A percentile compares a stretch with the other conserved stretches of the same genome.
Evolutionary conservation across 1,284 basidiomycete genomes (phyloP).

Genomic region (Leucoagaricus sp.): DNA sequence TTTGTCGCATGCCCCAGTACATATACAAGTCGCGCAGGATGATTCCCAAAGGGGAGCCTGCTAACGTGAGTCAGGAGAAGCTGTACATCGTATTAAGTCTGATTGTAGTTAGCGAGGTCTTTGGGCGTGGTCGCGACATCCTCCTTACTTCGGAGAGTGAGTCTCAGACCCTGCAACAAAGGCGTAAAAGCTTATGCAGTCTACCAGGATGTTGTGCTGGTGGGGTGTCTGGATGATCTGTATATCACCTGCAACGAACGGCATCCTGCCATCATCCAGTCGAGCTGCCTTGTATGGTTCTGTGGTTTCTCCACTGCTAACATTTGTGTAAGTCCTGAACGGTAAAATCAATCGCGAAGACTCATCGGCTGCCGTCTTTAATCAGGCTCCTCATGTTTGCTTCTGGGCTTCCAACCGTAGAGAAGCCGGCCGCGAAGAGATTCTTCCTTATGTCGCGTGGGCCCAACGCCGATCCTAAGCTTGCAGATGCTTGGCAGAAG

Average conservation of each 20-base stretch:
- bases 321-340: constrained; percentile 49
- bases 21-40: constrained; percentile 53
- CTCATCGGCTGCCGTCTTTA: neutral
- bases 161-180: constrained; percentile 22
- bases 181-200: constrained; percentile 1
- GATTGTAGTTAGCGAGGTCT: constrained; percentile 42
- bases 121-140: constrained; percentile 68
- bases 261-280: constrained; percentile 40
- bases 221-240: constrained; percentile 74
- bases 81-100: neutral
- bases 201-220: constrained; percentile 64
- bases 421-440: constrained; percentile 69
- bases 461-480: constrained; percentile 29
- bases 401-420: constrained; percentile 72
- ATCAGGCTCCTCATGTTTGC: constrained; percentile 65
- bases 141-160: constrained; percentile 78
- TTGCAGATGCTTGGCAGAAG: constrained; percentile 47
- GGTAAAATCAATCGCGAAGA: neutral
- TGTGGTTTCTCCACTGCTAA: constrained; percentile 66
- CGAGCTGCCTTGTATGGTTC: constrained; percentile 59
- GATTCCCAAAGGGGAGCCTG: constrained; percentile 55
- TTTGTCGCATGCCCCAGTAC: constrained; percentile 46
- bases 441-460: constrained; percentile 63
- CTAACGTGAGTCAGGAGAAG: constrained; percentile 36
- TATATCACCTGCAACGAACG: constrained; percentile 57